Percentiles rank a stretch among this genome's conserved stretches.
Conservation (phyloP, 495 filamentous ascomycete genomes). For the Aspergillus sclerotiicarbonarius region DNA sequence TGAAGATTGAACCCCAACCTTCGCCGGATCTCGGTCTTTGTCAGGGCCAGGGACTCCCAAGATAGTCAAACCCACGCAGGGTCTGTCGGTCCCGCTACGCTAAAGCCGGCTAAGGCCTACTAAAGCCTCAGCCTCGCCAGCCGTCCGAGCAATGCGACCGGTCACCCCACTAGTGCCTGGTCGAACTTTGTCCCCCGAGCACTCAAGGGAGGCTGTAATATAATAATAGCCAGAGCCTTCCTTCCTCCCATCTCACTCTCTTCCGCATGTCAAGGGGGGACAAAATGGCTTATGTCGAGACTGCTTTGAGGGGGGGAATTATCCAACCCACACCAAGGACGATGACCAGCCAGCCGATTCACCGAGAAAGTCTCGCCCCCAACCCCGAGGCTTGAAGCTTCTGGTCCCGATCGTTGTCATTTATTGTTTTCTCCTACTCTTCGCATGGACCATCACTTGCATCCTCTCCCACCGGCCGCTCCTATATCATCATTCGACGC, state of each 20-base stretch:
- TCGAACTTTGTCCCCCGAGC: too few species aligned
- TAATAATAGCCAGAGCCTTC: too few species aligned
- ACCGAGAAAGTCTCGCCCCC: not conserved
- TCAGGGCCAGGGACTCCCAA: too few species aligned
- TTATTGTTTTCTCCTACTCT: not conserved
- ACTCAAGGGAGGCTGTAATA: too few species aligned
- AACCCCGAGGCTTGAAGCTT: not conserved
- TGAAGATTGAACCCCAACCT: too few species aligned
- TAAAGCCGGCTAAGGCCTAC: too few species aligned
- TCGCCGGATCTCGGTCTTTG: too few species aligned
- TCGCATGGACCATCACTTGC: not conserved
- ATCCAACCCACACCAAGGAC: not conserved
- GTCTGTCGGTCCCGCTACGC: too few species aligned
- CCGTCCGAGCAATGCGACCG: too few species aligned
- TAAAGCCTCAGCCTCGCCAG: too few species aligned
- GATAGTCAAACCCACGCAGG: too few species aligned
- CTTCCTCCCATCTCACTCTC: not conserved
- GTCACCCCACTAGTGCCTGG: too few species aligned
- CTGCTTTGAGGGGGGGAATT: not conserved
- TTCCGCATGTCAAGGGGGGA: not conserved
- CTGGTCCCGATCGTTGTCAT: not conserved
- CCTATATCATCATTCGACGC: not conserved
- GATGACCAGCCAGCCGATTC: not conserved
- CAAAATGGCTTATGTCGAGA: not conserved
- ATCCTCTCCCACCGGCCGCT: not conserved